phyloP scores from a whole-genome alignment of 2,329 filamentous ascomycete species.

The Fusarium sp. region DNA sequence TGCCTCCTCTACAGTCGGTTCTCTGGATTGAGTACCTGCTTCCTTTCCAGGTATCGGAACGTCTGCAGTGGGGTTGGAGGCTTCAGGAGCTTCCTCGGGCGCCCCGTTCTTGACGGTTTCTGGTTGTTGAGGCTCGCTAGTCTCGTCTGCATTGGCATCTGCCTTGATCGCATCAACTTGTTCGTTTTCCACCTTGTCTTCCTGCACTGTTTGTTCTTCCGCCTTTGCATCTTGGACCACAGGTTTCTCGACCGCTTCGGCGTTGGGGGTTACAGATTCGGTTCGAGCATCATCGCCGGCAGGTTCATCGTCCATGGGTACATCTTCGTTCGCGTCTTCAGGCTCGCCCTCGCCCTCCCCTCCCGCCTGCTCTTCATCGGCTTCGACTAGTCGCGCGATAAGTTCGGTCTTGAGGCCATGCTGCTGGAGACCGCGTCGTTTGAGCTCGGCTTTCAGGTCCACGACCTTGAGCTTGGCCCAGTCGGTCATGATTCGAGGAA shows the following conservation, averaged over 20 bases:
- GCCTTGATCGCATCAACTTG: neutral
- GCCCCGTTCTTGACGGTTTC: conserved; percentile 18
- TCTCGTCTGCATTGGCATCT: conserved; percentile 10
- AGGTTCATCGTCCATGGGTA: conserved; percentile 18
- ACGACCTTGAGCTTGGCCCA: conserved; percentile 75
- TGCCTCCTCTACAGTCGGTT: conserved; percentile 15
- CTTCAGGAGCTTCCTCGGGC: conserved; percentile 5
- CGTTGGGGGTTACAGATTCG: neutral
- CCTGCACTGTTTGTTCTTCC: conserved; percentile 1
- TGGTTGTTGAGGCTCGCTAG: conserved; percentile 7
- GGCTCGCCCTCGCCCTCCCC: conserved; percentile 17
- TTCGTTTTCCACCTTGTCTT: neutral
- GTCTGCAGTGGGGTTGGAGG: neutral
- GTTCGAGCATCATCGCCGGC: conserved; percentile 5
- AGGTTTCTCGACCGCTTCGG: conserved; percentile 9
- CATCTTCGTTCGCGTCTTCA: conserved; percentile 17
- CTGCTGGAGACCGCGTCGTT: conserved; percentile 74
- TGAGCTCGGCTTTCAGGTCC: conserved; percentile 80
- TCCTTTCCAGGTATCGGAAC: conserved; percentile 14
- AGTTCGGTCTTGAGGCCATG: conserved; percentile 79
- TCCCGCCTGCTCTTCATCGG: conserved; percentile 22
- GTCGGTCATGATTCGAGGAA: conserved; percentile 56
- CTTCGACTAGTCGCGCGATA: conserved; percentile 67
- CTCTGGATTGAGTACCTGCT: conserved; percentile 12
- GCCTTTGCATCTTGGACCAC: conserved; percentile 8